Evolutionary conservation across 2,329 filamentous ascomycete genomes (phyloP), one percentile per base, ranked within the genome.

Genomic region (Aspergillus ochraceus): DNA sequence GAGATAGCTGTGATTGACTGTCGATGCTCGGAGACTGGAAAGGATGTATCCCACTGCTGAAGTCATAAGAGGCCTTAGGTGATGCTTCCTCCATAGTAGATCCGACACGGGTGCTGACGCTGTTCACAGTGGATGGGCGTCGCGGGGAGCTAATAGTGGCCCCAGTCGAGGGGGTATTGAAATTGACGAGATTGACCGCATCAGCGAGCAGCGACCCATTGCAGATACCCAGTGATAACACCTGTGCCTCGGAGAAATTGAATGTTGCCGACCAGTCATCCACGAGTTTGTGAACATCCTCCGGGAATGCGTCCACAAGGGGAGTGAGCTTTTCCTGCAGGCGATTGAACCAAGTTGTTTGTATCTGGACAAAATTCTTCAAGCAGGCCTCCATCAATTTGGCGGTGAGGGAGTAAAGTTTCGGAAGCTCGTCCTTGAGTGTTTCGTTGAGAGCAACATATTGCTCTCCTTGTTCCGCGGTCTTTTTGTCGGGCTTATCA

Each of bases 391-490:
- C 90, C 68, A 95, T 92, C 62, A 97, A 81, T 68, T 88, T 90
- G 62, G 91, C 91, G 1, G 94, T 97, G 64, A 95, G 79, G 8
- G 81, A 78, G 54, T 95, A 96, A 17, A 99, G 83, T 72, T 88
- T 88, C 1, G 94, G 94, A 51, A 99, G 83, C 73, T 98, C 94
- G 66, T 94, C 90, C 76, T 97, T 97, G 60, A 98, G 82, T 0
- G 94, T 92, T 63, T 97, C 91, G 71, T 98, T 98, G 60, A 99
- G 82, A 8, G 92, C 92, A 46, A 91, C 85, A 74, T 97, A 99
- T 72, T 96, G 90, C 70, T 97, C 92, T 20, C 92, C 91, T 45
- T 90, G 86, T 67, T 96, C 92, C 17, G 86, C 82, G 4, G 93
- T 88, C 73, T 94, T 95, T 70, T 92, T 89, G 73, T 98, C 94